These are phyloP conservation scores for Pterocarpus macrocarpus DNA, from an alignment of 306 rosid species.

Conservation along the genomic window DNA sequence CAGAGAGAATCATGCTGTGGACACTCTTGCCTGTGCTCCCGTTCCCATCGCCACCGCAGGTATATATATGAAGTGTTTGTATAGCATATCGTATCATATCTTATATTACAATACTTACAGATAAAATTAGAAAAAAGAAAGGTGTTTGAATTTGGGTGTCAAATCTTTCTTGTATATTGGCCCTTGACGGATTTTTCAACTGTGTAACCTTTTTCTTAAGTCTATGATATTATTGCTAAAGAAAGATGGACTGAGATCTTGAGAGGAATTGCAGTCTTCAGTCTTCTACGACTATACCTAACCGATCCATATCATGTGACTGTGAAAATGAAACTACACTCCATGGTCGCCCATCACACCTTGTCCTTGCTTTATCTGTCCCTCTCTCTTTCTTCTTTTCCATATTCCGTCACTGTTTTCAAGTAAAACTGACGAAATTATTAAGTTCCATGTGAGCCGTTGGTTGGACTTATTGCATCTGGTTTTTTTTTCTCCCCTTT, in stretches of 20 bases:
- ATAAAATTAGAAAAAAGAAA: background rate
- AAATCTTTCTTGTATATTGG: background rate
- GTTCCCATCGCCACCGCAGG: conserved; percentile 73
- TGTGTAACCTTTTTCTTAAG: background rate
- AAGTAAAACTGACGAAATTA: conserved; percentile 61
- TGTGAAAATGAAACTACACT: conserved; percentile 50
- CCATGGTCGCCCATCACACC: conserved; percentile 40
- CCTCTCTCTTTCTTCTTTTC: conserved; percentile 40
- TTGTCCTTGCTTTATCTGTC: conserved; percentile 41
- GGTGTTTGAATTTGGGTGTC: conserved; percentile 22
- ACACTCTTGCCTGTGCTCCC: conserved; percentile 68
- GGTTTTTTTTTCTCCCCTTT: background rate
- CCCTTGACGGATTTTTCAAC: conserved; percentile 13
- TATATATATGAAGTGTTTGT: conserved; percentile 36
- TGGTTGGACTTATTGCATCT: conserved; percentile 4
- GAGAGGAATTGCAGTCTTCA: conserved; percentile 7
- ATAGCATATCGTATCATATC: background rate
- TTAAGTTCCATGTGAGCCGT: conserved; percentile 42
- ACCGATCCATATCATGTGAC: conserved; percentile 54
- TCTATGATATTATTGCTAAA: background rate
- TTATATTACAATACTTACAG: background rate
- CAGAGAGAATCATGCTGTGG: conserved; percentile 56
- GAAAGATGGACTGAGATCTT: conserved; percentile 38
- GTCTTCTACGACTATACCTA: conserved; percentile 40
- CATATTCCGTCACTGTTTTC: conserved; percentile 55